Conservation (phyloP, 768 basidiomycete species). For the Leccinum truebloodii region DNA sequence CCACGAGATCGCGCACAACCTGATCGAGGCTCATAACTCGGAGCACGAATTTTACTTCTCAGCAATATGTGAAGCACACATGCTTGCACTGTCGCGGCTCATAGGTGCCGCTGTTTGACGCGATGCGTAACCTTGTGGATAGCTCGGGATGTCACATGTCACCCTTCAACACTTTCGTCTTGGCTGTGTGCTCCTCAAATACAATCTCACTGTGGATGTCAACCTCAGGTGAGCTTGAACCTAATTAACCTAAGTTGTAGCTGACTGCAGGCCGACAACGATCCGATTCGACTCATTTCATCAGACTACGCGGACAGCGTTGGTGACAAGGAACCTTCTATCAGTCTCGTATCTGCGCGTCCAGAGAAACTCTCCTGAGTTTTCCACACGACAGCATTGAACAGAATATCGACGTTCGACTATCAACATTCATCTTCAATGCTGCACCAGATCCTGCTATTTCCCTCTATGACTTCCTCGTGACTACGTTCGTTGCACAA, state of each 20-base stretch:
- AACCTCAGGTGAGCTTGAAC: constrained; percentile 59
- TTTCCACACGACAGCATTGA: constrained; percentile 82
- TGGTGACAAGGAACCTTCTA: constrained; percentile 70
- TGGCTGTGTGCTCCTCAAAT: constrained; percentile 72
- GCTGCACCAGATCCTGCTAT: constrained; percentile 90
- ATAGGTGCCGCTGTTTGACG: constrained; percentile 14
- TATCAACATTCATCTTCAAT: constrained; percentile 90
- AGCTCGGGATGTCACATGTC: constrained; percentile 40
- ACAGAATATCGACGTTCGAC: constrained; percentile 81
- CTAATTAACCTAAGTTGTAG: not conserved
- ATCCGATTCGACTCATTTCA: constrained; percentile 64
- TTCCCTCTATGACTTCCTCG: constrained; percentile 92
- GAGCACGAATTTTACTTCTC: constrained; percentile 96
- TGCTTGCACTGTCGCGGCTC: constrained; percentile 43
- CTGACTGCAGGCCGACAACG: constrained; percentile 45
- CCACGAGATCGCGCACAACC: constrained; percentile 92
- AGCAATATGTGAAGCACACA: constrained; percentile 75
- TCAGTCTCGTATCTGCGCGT: constrained; percentile 76
- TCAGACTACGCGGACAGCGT: constrained; percentile 47
- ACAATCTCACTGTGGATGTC: constrained; percentile 84
- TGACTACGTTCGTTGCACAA: constrained; percentile 87
- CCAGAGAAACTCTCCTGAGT: constrained; percentile 86
- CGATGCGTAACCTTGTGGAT: not conserved
- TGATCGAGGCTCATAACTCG: constrained; percentile 83
- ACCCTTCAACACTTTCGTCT: constrained; percentile 78